Base-by-base conservation (phyloP, 2,329 filamentous ascomycete genomes). In the Alternaria dauci region DNA sequence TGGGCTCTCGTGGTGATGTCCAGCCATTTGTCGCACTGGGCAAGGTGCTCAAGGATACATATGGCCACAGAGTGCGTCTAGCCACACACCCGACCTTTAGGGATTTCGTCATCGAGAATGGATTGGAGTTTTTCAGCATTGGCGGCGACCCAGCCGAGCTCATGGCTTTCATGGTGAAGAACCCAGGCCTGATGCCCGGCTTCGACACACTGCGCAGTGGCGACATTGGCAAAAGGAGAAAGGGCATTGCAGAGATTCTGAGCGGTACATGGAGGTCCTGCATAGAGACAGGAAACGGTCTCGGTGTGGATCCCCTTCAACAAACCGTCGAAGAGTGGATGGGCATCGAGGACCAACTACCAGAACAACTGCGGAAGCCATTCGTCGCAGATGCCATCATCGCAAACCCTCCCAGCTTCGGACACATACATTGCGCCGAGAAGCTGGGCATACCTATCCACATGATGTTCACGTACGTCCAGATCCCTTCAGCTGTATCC, bases 111-210 rank as follows among this genome's bases (percentile, higher is more conserved):
- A 76, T 73, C 11, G 81, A 84, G 61, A 82, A 83, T 67, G 82
- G 82, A 2, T 65, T 84, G 32, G 82, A 84, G 56, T 84, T 84
- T 41, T 84, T 83, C 76, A 83, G 78, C 61, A 84, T 84, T 58
- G 81, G 82, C 18, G 82, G 82, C 4, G 82, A 84, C 62, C 82
- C 82, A 14, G 76, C 81, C 12, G 78, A 81, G 61, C 76, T 84
- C 39, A 84, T 84, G 82, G 91, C 92, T 3, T 96, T 94, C 71
- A 96, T 96, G 92, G 92, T 95, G 46, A 94, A 94, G 78, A 91
- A 95, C 68, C 92, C 93, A 0, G 91, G 92, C 0, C 81, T 96
- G 32, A 92, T 96, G 89, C 93, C 93, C 1, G 90, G 90, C 0
- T 87, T 94, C 59, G 89, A 94, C 50, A 89, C 91, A 1, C 79